These are phyloP conservation scores for Symbiodinium natans DNA, from an alignment of 73 alveolate species.

Conservation along the genomic window DNA sequence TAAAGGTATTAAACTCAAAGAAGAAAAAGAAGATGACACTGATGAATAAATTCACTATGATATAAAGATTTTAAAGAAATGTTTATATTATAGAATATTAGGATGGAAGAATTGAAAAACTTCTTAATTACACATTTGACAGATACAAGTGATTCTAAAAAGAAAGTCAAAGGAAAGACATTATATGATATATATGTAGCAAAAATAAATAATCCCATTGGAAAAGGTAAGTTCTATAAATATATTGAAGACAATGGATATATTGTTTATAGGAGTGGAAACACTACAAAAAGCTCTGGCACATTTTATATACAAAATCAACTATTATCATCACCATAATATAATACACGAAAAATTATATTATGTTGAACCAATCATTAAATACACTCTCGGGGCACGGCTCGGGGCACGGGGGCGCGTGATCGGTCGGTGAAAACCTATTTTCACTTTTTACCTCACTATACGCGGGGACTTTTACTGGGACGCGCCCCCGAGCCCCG, in stretches of 20 bases:
- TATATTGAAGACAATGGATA: too few relatives aligned
- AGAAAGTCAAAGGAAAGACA: neutral
- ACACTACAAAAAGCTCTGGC: neutral
- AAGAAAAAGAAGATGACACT: neutral
- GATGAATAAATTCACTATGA: neutral
- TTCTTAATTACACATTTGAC: neutral
- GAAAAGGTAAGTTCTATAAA: neutral
- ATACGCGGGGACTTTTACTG: too few relatives aligned
- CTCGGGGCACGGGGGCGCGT: neutral
- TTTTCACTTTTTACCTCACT: too few relatives aligned
- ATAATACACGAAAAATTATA: neutral
- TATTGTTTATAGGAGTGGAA: too few relatives aligned
- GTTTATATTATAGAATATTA: too few relatives aligned
- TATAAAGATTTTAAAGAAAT: too few relatives aligned
- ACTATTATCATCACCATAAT: neutral
- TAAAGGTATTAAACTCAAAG: neutral
- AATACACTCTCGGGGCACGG: neutral
- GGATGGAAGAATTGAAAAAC: neutral
- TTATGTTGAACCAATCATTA: too few relatives aligned
- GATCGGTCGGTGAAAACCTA: too few relatives aligned
- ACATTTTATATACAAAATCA: neutral
- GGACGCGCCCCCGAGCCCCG: neutral
- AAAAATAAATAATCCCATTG: neutral
- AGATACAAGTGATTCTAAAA: neutral
- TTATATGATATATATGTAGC: too few relatives aligned